Percentiles rank a stretch among this genome's conserved stretches.
These are phyloP conservation scores for Podaxis sp. DNA, from an alignment of 768 basidiomycete species.

Conservation along the genomic window DNA sequence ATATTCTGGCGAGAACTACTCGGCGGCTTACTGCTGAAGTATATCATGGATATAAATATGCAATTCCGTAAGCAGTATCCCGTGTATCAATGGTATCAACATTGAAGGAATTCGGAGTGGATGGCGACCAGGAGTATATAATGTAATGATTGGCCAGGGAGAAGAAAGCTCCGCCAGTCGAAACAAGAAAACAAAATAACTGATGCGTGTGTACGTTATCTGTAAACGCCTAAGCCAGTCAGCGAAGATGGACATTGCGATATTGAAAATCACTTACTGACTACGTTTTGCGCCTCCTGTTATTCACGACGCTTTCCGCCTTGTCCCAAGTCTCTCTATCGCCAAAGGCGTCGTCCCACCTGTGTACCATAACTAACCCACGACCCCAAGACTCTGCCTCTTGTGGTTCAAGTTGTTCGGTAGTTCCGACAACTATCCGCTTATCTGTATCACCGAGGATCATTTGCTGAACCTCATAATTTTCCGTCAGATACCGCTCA, in stretches of 20 bases:
- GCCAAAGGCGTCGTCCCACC: conserved; percentile 3
- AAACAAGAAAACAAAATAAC: background rate
- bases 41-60: background rate
- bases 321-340: conserved; percentile 8
- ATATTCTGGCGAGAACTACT: background rate
- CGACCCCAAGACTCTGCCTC: background rate
- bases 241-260: background rate
- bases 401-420: background rate
- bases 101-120: background rate
- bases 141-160: background rate
- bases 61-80: background rate
- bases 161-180: background rate
- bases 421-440: conserved; percentile 10
- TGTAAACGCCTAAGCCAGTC: background rate
- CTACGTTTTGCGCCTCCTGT: background rate
- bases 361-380: background rate
- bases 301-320: background rate
- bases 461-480: conserved; percentile 8
- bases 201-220: background rate
- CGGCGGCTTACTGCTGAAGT: background rate
- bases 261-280: background rate
- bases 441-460: conserved; percentile 4
- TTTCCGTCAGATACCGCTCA: background rate
- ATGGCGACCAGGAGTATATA: background rate
- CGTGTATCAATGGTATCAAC: background rate